These are phyloP conservation scores for Cladosporium austrohemisphaericum DNA, from an alignment of 2,329 filamentous ascomycete genomes.

Conservation along the genomic window DNA sequence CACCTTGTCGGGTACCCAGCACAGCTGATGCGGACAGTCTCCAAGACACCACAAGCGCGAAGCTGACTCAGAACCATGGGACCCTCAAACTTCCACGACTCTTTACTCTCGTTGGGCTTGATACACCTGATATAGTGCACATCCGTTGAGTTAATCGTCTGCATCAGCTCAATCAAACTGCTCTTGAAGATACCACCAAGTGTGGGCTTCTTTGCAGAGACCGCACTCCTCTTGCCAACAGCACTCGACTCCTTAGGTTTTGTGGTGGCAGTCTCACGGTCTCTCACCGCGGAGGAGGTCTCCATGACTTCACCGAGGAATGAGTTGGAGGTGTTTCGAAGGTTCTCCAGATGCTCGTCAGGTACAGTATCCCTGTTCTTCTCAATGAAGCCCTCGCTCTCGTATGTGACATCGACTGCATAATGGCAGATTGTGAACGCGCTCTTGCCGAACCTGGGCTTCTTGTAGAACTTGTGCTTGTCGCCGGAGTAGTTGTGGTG, in stretches of 20 bases:
- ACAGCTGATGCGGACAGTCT: slow-evolving; percentile 95
- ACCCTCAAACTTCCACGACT: slow-evolving; percentile 95
- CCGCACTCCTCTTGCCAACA: slow-evolving; percentile 78
- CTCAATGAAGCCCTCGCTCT: slow-evolving; percentile 98
- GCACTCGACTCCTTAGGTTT: slow-evolving; percentile 68
- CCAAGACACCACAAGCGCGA: slow-evolving; percentile 95
- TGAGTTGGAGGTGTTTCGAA: slow-evolving; percentile 75
- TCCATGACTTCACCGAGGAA: slow-evolving; percentile 84
- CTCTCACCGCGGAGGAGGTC: slow-evolving; percentile 78
- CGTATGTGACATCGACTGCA: slow-evolving; percentile 95
- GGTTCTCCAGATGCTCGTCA: slow-evolving; percentile 93
- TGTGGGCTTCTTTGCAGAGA: slow-evolving; percentile 92
- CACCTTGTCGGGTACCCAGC: slow-evolving; percentile 96
- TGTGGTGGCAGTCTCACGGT: slow-evolving; percentile 69
- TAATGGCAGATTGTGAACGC: slow-evolving; percentile 98
- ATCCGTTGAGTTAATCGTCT: slow-evolving; percentile 95
- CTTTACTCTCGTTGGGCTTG: slow-evolving; percentile 96
- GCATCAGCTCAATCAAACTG: slow-evolving; percentile 95
- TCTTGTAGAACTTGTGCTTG: slow-evolving; percentile 98
- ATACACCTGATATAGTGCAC: slow-evolving; percentile 99
- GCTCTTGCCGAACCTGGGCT: slow-evolving; percentile 94
- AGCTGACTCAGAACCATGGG: slow-evolving; percentile 98
- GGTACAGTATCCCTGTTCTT: slow-evolving; percentile 99
- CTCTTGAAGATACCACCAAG: slow-evolving; percentile 98
- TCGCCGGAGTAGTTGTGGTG: slow-evolving; percentile 87